Evolutionary conservation across 305 asterid genomes (phyloP).

Genomic region (Fraxinus greggii): DNA sequence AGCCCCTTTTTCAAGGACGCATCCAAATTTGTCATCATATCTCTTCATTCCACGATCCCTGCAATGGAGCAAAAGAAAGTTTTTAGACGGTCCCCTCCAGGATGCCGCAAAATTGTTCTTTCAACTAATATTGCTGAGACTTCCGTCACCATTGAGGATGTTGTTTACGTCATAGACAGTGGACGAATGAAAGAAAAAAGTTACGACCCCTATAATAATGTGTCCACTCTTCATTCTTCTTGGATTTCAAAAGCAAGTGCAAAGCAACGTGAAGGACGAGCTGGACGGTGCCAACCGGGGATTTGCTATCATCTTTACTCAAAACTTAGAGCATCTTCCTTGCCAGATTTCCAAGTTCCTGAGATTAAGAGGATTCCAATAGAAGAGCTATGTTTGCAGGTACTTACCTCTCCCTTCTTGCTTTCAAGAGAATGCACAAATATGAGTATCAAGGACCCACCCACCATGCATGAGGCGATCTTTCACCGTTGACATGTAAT

Average conservation of each 20-base stretch:
- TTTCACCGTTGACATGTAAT: not conserved
- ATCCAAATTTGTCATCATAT: conserved; percentile 56
- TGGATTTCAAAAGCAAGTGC: conserved; percentile 98
- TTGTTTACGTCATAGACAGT: conserved; percentile 87
- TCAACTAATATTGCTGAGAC: conserved; percentile 98
- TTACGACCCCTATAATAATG: conserved; percentile 87
- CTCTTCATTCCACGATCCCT: conserved; percentile 93
- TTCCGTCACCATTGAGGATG: conserved; percentile 90
- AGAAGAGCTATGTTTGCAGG: conserved; percentile 96
- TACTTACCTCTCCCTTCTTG: conserved; percentile 29
- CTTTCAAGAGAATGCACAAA: not conserved
- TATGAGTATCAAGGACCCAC: not conserved
- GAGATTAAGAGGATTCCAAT: conserved; percentile 94
- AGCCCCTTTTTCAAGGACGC: conserved; percentile 66
- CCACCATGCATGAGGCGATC: not conserved
- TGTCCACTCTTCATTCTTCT: conserved; percentile 87
- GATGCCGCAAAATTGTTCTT: conserved; percentile 87
- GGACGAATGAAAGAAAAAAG: conserved; percentile 93
- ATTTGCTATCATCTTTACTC: conserved; percentile 93
- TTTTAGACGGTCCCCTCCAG: conserved; percentile 60
- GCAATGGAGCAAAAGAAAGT: conserved; percentile 80
- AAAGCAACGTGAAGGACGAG: conserved; percentile 95
- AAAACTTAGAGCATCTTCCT: conserved; percentile 64
- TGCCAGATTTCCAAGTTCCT: conserved; percentile 90
- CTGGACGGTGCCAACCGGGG: conserved; percentile 96